Base-by-base conservation (phyloP, 108 stramenopile species). In the Cyclotella atomus region DNA sequence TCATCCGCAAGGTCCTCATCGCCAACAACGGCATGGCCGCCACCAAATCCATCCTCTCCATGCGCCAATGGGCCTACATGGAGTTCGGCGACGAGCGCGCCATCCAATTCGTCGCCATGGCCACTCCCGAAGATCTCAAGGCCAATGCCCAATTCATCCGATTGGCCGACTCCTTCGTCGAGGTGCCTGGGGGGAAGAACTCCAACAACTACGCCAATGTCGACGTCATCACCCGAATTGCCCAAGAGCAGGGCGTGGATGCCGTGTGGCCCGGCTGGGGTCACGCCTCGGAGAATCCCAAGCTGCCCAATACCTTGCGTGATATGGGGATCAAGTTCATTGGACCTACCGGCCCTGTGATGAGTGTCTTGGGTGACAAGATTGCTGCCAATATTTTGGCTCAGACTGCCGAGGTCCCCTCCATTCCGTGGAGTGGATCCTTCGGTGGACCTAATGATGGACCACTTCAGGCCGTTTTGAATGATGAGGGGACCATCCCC, bases 11-110 rank as follows among this genome's bases (percentile, higher is more conserved):
- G 68, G 86, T 95, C 50, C 83, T 94, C 67, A 90, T 95, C 78
- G 95, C 97, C 68, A 99, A 99, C 92, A 99, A 99, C 79, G 98
- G 98, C 65, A 99, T 99, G 97, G 98, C 97, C 29, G 97, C 96
- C 8, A 98, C 97, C 67, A 99, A 99, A 82, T 83, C 94, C 46
- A 98, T 99, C 80, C 83, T 97, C 33, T 98, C 97, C 72, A 98
- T 99, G 97, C 91, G 98, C 28, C 95, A 97, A 67, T 99, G 98
- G 98, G 95, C 96, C 44, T 99, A 97, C 95, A 96, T 97, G 88
- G 94, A 95, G 73, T 84, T 97, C 25, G 97, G 98, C 12, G 97
- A 99, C 68, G 98, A 99, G 71, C 76, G 76, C 34, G 97, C 96
- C 53, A 90, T 99, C 44, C 85, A 97, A 71, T 99, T 99, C 71